A percentile compares a stretch with the other conserved stretches of the same genome.
These are phyloP conservation scores for Speleostelium caveatum DNA, from an alignment of 78 protist species.

Conservation along the genomic window DNA sequence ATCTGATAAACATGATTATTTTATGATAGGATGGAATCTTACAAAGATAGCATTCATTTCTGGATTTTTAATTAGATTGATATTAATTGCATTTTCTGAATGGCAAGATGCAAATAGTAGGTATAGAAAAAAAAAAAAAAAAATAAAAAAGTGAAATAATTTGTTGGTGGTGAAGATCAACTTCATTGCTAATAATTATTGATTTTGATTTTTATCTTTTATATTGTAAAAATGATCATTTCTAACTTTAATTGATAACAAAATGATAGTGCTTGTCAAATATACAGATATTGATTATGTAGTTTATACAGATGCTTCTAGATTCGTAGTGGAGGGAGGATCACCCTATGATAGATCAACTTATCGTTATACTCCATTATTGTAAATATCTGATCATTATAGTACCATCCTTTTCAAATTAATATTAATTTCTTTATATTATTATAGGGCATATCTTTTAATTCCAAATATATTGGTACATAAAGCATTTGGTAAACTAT, in stretches of 20 bases:
- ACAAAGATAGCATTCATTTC: constrained; percentile 25
- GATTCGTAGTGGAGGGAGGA: constrained; percentile 86
- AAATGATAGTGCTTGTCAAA: constrained; percentile 87
- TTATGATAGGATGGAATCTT: constrained; percentile 23
- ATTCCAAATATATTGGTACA: constrained; percentile 88
- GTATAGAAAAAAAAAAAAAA: not conserved
- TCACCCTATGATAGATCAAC: constrained; percentile 95
- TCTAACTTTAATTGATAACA: too few species aligned
- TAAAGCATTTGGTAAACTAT: constrained; percentile 90
- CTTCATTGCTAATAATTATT: too few species aligned
- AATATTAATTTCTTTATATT: not conserved
- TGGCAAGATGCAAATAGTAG: constrained; percentile 87
- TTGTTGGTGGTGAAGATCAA: too few species aligned
- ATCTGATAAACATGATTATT: constrained; percentile 17
- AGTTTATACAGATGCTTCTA: constrained; percentile 96
- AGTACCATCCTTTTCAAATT: not conserved
- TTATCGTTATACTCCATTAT: constrained; percentile 96
- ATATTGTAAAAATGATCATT: not conserved
- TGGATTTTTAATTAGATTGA: constrained; percentile 60
- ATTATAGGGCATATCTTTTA: constrained; percentile 83
- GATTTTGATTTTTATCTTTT: not conserved
- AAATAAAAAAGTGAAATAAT: too few species aligned
- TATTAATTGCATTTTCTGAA: constrained; percentile 76
- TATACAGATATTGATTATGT: constrained; percentile 97
- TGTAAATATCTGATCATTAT: constrained; percentile 32